phyloP scores from a whole-genome alignment of 768 basidiomycete genomes.

The Pleurotus tuber-regium region DNA sequence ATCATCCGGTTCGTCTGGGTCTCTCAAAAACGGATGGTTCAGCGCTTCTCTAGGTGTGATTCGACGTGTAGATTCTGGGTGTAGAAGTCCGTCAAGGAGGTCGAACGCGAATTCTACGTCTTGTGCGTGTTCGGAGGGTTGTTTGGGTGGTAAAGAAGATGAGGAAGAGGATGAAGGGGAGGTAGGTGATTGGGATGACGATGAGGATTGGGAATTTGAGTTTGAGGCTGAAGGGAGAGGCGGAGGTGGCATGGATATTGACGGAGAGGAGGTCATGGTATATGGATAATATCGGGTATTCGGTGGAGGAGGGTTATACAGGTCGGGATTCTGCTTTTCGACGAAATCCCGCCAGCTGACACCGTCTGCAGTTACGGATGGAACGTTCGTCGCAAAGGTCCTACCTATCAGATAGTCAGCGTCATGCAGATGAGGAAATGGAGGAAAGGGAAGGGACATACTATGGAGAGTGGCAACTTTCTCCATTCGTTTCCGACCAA shows the following conservation, averaged over 20 bases:
- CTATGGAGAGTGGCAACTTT: slow-evolving; percentile 86
- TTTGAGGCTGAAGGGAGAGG: slow-evolving; percentile 24
- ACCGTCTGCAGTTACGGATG: slow-evolving; percentile 65
- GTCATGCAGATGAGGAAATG: background rate
- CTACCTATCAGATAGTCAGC: slow-evolving; percentile 56
- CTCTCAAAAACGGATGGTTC: slow-evolving; percentile 73
- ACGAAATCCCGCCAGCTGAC: slow-evolving; percentile 75
- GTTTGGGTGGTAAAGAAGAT: slow-evolving; percentile 19
- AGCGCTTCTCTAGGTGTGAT: slow-evolving; percentile 76
- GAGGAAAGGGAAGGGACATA: slow-evolving; percentile 34
- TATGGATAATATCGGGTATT: slow-evolving; percentile 59
- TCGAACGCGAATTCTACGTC: slow-evolving; percentile 71
- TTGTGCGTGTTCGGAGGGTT: slow-evolving; percentile 39
- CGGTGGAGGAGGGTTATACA: slow-evolving; percentile 49
- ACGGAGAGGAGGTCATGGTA: slow-evolving; percentile 16
- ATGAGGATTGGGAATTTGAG: slow-evolving; percentile 25
- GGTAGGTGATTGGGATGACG: slow-evolving; percentile 25
- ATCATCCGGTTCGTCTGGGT: slow-evolving; percentile 45
- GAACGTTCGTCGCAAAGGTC: slow-evolving; percentile 87
- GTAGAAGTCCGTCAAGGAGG: slow-evolving; percentile 69
- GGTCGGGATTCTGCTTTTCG: slow-evolving; percentile 70
- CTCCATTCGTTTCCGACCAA: slow-evolving; percentile 83
- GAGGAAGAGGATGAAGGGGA: slow-evolving; percentile 23
- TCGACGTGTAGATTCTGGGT: slow-evolving; percentile 75
- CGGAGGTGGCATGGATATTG: slow-evolving; percentile 23